Evolutionary conservation across 371 early-diverging fungal species (phyloP).

Genomic region (Mucor indicus): DNA sequence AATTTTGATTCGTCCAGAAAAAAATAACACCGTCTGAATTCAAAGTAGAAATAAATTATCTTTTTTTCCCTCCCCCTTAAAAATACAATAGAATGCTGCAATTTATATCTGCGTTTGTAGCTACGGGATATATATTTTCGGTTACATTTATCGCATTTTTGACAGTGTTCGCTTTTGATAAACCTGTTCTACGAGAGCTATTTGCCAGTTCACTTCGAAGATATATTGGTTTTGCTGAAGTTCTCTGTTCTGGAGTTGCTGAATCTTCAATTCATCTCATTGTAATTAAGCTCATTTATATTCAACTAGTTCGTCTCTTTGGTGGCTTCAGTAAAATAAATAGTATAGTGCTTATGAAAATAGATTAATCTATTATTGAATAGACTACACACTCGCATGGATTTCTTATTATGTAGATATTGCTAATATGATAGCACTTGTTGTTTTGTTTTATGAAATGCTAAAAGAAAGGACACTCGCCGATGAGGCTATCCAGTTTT

Average conservation of each 20-base stretch:
- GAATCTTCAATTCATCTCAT: slow-evolving; percentile 25
- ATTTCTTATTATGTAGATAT: slow-evolving; percentile 20
- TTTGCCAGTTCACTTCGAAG: not conserved
- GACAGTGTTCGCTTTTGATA: slow-evolving; percentile 6
- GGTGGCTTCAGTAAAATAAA: slow-evolving; percentile 30
- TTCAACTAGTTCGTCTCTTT: slow-evolving; percentile 10
- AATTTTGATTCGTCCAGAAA: too few species aligned
- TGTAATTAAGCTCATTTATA: slow-evolving; percentile 15
- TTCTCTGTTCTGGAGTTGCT: slow-evolving; percentile 9
- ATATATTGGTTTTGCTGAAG: not conserved
- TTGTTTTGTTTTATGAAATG: slow-evolving; percentile 22
- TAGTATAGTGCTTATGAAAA: not conserved
- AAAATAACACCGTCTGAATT: too few species aligned
- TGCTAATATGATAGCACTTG: slow-evolving; percentile 15
- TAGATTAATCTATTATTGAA: not conserved
- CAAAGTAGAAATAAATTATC: too few species aligned
- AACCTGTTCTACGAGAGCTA: not conserved
- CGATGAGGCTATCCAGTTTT: slow-evolving; percentile 4
- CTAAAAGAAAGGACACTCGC: slow-evolving; percentile 12
- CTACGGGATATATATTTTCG: slow-evolving; percentile 8
- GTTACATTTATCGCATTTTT: not conserved
- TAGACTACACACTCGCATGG: slow-evolving; percentile 22
- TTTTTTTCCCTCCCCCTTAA: too few species aligned
- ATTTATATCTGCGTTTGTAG: slow-evolving; percentile 3
- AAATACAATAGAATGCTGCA: too few species aligned